Evolutionary conservation across 441 rosid genomes (phyloP).

Genomic region (Corymbia citriodora): DNA sequence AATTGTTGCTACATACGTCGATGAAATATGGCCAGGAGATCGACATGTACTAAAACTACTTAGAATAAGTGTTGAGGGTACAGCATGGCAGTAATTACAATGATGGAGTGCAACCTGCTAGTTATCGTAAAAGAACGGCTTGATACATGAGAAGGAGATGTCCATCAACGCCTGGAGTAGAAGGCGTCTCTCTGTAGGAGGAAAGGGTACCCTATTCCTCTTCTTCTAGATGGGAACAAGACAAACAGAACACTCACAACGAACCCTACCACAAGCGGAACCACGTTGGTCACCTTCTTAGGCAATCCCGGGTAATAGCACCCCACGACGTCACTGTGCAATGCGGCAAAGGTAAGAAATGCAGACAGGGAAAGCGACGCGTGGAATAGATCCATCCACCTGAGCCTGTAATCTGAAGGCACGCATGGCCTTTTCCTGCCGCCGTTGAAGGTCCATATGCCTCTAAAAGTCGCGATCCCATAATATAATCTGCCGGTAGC

Average conservation of each 20-base stretch:
- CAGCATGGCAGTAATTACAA: neutral
- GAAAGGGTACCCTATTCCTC: constrained; percentile 38
- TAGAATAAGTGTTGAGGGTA: neutral
- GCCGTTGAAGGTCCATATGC: constrained; percentile 40
- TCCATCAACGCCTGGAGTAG: constrained; percentile 11
- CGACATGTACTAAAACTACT: neutral
- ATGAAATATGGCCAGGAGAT: neutral
- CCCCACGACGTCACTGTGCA: constrained; percentile 24
- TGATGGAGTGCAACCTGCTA: neutral
- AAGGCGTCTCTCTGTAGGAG: constrained; percentile 26
- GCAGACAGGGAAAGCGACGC: constrained; percentile 35
- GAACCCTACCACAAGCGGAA: constrained; percentile 33
- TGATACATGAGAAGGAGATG: neutral
- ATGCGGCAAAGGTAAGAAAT: constrained; percentile 33
- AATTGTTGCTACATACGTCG: neutral
- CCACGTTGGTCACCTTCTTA: constrained; percentile 27
- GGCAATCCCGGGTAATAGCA: constrained; percentile 40
- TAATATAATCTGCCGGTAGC: constrained; percentile 31
- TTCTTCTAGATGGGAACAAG: constrained; percentile 40
- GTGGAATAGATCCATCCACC: constrained; percentile 34
- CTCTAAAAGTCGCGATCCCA: constrained; percentile 33
- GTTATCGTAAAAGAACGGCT: neutral
- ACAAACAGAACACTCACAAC: constrained; percentile 25
- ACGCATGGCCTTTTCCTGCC: constrained; percentile 29
- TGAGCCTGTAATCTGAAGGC: constrained; percentile 29